phyloP scores from a whole-genome alignment of 495 filamentous ascomycete genomes.

The Lentithecium fluviatile region DNA sequence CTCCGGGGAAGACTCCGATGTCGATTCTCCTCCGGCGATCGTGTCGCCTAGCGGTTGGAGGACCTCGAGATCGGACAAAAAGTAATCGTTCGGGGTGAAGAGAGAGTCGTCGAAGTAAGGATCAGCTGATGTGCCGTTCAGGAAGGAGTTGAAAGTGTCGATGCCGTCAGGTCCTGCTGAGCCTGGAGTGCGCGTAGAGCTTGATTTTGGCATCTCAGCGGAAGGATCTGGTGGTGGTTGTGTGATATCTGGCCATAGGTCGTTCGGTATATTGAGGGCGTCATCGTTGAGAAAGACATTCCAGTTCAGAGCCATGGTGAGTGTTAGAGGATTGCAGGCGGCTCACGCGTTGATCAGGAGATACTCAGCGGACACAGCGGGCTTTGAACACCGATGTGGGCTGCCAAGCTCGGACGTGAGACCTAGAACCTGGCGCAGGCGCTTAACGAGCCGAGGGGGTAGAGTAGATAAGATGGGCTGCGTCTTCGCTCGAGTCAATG shows the following conservation, averaged over 20 bases:
- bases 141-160: constrained; percentile 15
- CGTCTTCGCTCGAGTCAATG: background rate
- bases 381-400: constrained; percentile 3
- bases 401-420: constrained; percentile 11
- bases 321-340: constrained; percentile 9
- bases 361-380: constrained; percentile 6
- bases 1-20: constrained; percentile 36
- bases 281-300: constrained; percentile 32
- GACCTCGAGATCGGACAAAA: constrained; percentile 33
- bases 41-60: constrained; percentile 32
- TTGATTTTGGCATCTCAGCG: constrained; percentile 29
- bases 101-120: constrained; percentile 28
- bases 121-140: constrained; percentile 14
- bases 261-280: constrained; percentile 31
- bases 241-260: constrained; percentile 32
- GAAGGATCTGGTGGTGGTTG: constrained; percentile 12
- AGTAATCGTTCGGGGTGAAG: constrained; percentile 35
- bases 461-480: constrained; percentile 2
- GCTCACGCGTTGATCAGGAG: constrained; percentile 33
- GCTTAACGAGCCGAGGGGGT: background rate
- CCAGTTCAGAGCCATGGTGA: constrained; percentile 37
- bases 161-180: constrained; percentile 4
- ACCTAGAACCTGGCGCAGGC: constrained; percentile 12
- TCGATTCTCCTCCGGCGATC: constrained; percentile 28
- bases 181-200: constrained; percentile 16